Percentiles rank a stretch among this genome's conserved stretches.
Evolutionary conservation across 2,329 filamentous ascomycete genomes (phyloP).

Genomic region (Amauroascus niger): DNA sequence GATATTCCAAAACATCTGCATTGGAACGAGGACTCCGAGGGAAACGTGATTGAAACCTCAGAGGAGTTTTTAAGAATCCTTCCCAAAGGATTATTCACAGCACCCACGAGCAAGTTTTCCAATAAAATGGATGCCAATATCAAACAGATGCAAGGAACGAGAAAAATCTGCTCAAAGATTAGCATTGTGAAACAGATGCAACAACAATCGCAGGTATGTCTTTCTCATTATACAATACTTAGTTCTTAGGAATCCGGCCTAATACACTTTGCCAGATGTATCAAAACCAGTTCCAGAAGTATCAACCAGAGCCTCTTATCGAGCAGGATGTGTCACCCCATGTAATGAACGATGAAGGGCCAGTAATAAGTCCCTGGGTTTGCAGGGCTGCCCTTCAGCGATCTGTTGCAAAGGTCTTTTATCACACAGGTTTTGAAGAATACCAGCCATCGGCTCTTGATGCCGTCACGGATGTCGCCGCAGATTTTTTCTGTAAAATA

Average conservation of each 20-base stretch:
- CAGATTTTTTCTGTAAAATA: constrained; percentile 81
- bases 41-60: constrained; percentile 75
- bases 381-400: constrained; percentile 79
- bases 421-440: constrained; percentile 93
- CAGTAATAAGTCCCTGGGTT: constrained; percentile 73
- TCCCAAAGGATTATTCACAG: constrained; percentile 62
- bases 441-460: constrained; percentile 92
- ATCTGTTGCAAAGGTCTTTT: constrained; percentile 88
- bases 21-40: constrained; percentile 85
- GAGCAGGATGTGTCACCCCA: constrained; percentile 83
- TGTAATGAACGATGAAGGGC: constrained; percentile 78
- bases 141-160: constrained; percentile 88
- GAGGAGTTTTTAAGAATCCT: constrained; percentile 76
- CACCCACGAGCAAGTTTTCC: constrained; percentile 63
- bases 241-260: neutral
- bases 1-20: constrained; percentile 67
- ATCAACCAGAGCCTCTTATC: constrained; percentile 77
- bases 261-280: constrained; percentile 58
- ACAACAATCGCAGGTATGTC: constrained; percentile 76
- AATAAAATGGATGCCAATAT: constrained; percentile 84
- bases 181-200: constrained; percentile 99
- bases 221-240: neutral
- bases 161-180: constrained; percentile 93
- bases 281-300: constrained; percentile 96
- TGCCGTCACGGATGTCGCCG: constrained; percentile 76